Evolutionary conservation across 805 yeast species (phyloP), one percentile per base, ranked within the genome.

Genomic region (Ogataea trehaloabstinens): DNA sequence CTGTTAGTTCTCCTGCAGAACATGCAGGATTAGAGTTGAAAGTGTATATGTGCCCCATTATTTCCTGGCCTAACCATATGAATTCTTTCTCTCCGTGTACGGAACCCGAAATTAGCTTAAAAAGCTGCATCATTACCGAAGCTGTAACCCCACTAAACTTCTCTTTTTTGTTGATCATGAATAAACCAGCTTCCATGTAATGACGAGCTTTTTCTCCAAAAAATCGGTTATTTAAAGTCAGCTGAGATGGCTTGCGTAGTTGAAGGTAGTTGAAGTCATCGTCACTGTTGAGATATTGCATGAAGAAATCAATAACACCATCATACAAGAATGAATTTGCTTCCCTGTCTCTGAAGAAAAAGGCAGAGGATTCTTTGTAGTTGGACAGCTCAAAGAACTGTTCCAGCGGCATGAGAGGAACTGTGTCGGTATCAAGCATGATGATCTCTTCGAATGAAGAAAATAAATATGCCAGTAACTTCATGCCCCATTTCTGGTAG

Each of bases 61-160:
- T 63, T 31, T 73, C 68, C 56, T 79, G 75, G 2, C 85, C 86
- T 24, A 85, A 54, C 91, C 91, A 83, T 51, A 82, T 78, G 47
- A 84, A 64, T 54, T 85, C 93, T 50, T 85, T 85, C 46, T 85
- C 95, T 28, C 95, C 95, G 70, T 85, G 84, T 7, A 82, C 70
- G 15, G 80, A 73, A 1, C 74, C 67, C 1, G 68, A 59, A 18
- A 71, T 64, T 19, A 73, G 56, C 38, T 59, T 60, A 56, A 69
- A 66, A 47, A 72, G 56, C 44, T 73, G 75, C 43, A 73, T 44
- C 13, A 61, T 51, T 6, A 64, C 59, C 2, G 80, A 66, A 40
- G 71, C 60, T 22, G 78, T 45, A 4, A 74, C 53, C 3, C 80
- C 73, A 38, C 67, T 60, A 36, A 74, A 72, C 51, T 81, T 85